Conservation (phyloP, 805 yeast species). For the Hemisphaericaspora nanyangensis region DNA sequence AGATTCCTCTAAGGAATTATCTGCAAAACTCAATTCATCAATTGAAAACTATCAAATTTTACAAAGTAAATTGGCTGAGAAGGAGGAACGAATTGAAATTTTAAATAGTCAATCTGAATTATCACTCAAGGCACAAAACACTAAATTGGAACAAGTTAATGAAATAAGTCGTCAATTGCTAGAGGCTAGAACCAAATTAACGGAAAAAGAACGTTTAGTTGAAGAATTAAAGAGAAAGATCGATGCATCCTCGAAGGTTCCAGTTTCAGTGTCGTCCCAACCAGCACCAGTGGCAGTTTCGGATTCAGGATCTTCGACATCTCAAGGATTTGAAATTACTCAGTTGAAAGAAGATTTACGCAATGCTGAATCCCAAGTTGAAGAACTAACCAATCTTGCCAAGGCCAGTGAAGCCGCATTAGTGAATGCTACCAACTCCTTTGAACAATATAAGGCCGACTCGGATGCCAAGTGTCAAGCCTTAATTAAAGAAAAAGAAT, state of each 20-base stretch:
- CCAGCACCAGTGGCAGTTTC: conserved; percentile 16
- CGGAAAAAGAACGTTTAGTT: conserved; percentile 35
- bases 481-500: conserved; percentile 22
- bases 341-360: conserved; percentile 52
- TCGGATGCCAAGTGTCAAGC: conserved; percentile 17
- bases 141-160: conserved; percentile 56
- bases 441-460: conserved; percentile 36
- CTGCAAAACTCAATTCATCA: conserved; percentile 46
- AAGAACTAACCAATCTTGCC: conserved; percentile 62
- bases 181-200: conserved; percentile 38
- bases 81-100: conserved; percentile 51
- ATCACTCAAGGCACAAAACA: conserved; percentile 49
- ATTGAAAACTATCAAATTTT: conserved; percentile 43
- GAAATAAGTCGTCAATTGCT: conserved; percentile 44
- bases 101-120: conserved; percentile 54
- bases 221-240: conserved; percentile 39
- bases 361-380: conserved; percentile 52
- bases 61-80: conserved; percentile 45
- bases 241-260: conserved; percentile 17
- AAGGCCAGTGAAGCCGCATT: conserved; percentile 65
- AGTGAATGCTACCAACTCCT: conserved; percentile 48
- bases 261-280: conserved; percentile 14
- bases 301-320: neutral
- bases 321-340: conserved; percentile 32
- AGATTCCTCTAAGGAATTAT: conserved; percentile 43